phyloP scores from a whole-genome alignment of 208 protist species.

The Phytomonas serpens region DNA sequence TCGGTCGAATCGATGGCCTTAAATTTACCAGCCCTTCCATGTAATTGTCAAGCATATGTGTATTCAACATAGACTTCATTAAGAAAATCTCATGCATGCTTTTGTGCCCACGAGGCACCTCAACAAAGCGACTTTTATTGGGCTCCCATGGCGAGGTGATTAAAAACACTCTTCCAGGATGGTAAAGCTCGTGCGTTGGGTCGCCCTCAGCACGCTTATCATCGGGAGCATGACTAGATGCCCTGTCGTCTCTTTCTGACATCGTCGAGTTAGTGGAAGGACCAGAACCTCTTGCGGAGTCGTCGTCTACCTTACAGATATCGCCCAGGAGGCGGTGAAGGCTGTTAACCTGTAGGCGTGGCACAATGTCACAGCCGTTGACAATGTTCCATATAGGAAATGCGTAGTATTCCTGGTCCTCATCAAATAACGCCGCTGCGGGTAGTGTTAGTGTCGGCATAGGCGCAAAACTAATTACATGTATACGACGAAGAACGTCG shows the following conservation, averaged over 20 bases:
- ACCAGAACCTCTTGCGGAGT: neutral
- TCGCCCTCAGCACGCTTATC: constrained; percentile 13
- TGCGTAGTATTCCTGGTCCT: neutral
- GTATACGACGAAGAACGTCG: constrained; percentile 27
- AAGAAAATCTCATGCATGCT: constrained; percentile 50
- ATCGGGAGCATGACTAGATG: constrained; percentile 3
- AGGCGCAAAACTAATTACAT: constrained; percentile 47
- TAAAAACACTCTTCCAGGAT: constrained; percentile 46
- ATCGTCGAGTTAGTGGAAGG: neutral
- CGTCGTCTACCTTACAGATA: neutral
- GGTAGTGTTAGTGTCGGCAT: constrained; percentile 54
- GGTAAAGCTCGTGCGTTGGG: constrained; percentile 41
- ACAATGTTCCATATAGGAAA: constrained; percentile 48
- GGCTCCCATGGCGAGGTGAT: constrained; percentile 37
- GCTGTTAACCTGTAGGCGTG: constrained; percentile 57
- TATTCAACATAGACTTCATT: constrained; percentile 32
- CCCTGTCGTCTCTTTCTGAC: constrained; percentile 5
- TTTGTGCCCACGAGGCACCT: constrained; percentile 43
- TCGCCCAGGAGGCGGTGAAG: constrained; percentile 33
- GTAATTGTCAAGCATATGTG: constrained; percentile 44
- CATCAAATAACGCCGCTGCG: constrained; percentile 28
- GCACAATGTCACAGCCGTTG: constrained; percentile 43
- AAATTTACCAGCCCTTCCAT: constrained; percentile 18
- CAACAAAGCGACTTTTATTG: constrained; percentile 34
- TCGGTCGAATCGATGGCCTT: neutral